phyloP scores from a whole-genome alignment of 2,329 filamentous ascomycete species.

The Fusarium metavorans region DNA sequence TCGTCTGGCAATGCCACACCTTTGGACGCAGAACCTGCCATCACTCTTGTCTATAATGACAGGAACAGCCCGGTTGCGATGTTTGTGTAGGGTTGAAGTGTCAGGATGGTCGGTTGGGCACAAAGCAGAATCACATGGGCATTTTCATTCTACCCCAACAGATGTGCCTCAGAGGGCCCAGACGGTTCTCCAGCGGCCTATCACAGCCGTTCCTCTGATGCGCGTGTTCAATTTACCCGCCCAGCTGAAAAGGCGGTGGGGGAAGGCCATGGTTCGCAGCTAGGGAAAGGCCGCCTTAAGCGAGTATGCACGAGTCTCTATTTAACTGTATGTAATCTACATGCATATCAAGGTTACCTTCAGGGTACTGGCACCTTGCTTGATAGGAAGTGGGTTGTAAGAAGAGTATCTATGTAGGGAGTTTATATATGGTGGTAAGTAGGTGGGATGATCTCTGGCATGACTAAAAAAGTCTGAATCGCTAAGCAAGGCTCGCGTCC shows the following conservation, averaged over 20 bases:
- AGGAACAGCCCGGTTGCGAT: neutral
- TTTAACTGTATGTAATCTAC: too few species aligned
- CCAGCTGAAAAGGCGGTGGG: neutral
- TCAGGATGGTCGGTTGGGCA: neutral
- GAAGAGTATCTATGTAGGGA: too few species aligned
- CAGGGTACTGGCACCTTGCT: too few species aligned
- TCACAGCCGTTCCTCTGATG: neutral
- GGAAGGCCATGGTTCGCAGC: neutral
- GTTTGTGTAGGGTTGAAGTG: neutral
- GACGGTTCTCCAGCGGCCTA: neutral
- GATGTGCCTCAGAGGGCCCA: neutral
- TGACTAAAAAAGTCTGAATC: too few species aligned
- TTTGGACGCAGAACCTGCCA: neutral
- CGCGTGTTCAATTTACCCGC: neutral
- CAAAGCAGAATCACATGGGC: neutral
- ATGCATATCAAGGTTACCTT: too few species aligned
- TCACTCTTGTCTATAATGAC: neutral
- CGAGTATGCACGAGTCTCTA: too few species aligned
- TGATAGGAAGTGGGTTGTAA: too few species aligned
- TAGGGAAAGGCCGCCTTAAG: too few species aligned
- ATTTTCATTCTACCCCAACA: neutral
- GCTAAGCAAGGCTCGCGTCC: too few species aligned
- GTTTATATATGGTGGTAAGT: too few species aligned
- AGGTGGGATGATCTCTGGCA: too few species aligned
- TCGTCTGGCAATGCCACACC: neutral